A percentile compares a stretch with the other conserved stretches of the same genome.
phyloP scores from a whole-genome alignment of 768 basidiomycete genomes.

The Lactarius deliciosus region DNA sequence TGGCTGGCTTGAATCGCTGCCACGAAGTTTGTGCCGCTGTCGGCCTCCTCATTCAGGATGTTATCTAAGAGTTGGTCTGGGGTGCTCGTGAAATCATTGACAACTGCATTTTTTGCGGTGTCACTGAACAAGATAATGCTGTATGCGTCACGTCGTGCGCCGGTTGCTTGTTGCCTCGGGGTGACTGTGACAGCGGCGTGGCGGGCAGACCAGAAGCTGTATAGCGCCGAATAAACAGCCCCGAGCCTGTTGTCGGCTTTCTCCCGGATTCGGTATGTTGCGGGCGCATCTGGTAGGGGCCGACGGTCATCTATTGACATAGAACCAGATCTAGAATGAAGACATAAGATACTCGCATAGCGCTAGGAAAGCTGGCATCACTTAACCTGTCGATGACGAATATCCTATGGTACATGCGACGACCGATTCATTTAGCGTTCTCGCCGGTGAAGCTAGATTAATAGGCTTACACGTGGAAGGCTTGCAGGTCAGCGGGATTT shows the following conservation, averaged over 20 bases:
- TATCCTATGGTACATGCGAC: slow-evolving; percentile 37
- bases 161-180: slow-evolving; percentile 31
- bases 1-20: slow-evolving; percentile 42
- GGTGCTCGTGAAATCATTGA: slow-evolving; percentile 48
- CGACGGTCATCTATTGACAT: slow-evolving; percentile 45
- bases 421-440: background rate
- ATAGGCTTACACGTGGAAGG: slow-evolving; percentile 57
- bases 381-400: slow-evolving; percentile 54
- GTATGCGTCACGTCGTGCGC: slow-evolving; percentile 51
- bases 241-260: slow-evolving; percentile 51
- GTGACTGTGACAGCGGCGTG: slow-evolving; percentile 40
- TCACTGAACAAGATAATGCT: slow-evolving; percentile 51
- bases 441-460: background rate
- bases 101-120: slow-evolving; percentile 31
- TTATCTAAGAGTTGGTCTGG: slow-evolving; percentile 45
- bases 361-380: background rate
- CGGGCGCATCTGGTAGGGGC: slow-evolving; percentile 48
- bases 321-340: slow-evolving; percentile 46
- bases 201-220: slow-evolving; percentile 57
- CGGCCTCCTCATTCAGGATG: slow-evolving; percentile 37
- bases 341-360: slow-evolving; percentile 8
- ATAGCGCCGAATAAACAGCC: slow-evolving; percentile 55
- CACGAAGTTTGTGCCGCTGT: slow-evolving; percentile 45
- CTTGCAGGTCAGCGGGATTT: slow-evolving; percentile 51
- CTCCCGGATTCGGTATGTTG: slow-evolving; percentile 39